phyloP scores from a whole-genome alignment of 371 early-diverging fungal genomes.

The Enteropsectra breve region DNA sequence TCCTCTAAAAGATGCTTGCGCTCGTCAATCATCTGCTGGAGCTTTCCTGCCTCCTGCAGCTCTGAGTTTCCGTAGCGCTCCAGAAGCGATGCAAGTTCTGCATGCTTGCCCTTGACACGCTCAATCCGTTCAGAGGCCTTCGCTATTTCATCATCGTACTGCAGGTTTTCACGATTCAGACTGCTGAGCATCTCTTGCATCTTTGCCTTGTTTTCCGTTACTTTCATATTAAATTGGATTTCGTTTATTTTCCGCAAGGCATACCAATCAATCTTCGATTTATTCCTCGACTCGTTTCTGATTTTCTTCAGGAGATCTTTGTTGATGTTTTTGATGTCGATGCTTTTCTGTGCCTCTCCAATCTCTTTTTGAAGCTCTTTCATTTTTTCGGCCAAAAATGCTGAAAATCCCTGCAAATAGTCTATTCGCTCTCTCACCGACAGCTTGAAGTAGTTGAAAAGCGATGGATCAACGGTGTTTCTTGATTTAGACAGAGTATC shows the following conservation, averaged over 20 bases:
- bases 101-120: neutral
- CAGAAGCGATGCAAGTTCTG: neutral
- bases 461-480: slow-evolving; percentile 36
- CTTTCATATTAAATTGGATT: slow-evolving; percentile 43
- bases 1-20: slow-evolving; percentile 3
- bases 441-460: slow-evolving; percentile 20
- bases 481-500: slow-evolving; percentile 44
- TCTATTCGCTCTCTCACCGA: slow-evolving; percentile 32
- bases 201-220: slow-evolving; percentile 25
- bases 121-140: slow-evolving; percentile 17
- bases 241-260: slow-evolving; percentile 42
- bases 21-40: slow-evolving; percentile 17
- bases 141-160: neutral
- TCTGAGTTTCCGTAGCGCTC: neutral
- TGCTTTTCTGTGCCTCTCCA: slow-evolving; percentile 10
- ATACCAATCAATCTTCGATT: slow-evolving; percentile 50
- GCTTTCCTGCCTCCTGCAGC: slow-evolving; percentile 18
- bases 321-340: slow-evolving; percentile 20
- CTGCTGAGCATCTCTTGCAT: slow-evolving; percentile 10
- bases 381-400: slow-evolving; percentile 29
- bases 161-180: neutral
- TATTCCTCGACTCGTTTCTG: slow-evolving; percentile 46
- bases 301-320: slow-evolving; percentile 23
- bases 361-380: slow-evolving; percentile 28
- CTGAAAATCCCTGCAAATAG: slow-evolving; percentile 36